Percentiles rank a stretch among this genome's conserved stretches.
phyloP scores from a whole-genome alignment of 225 moss, liverwort and hornwort genomes.

The Sphagnum contortum region DNA sequence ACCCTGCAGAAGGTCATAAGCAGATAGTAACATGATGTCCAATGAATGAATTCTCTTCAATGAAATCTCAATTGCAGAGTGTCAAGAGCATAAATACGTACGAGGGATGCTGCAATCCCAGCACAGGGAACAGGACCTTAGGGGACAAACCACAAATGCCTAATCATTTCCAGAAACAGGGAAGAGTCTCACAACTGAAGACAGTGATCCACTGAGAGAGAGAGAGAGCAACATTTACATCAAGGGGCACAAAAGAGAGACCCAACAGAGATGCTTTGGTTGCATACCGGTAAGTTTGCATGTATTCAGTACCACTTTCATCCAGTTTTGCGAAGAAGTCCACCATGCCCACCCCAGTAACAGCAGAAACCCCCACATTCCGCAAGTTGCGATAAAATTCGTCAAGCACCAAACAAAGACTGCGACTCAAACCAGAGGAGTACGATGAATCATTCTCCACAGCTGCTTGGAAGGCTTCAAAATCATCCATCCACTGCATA shows the following conservation, averaged over 20 bases:
- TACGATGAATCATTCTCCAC: slow-evolving; percentile 88
- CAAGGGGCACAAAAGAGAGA: too few relatives aligned
- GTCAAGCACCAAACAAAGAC: slow-evolving; percentile 84
- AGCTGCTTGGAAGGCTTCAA: slow-evolving; percentile 81
- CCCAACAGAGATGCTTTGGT: not conserved
- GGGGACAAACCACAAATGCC: too few relatives aligned
- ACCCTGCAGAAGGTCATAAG: slow-evolving; percentile 24
- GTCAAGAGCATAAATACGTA: too few relatives aligned
- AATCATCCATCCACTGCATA: slow-evolving; percentile 95
- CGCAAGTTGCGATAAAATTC: slow-evolving; percentile 92
- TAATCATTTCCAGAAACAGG: too few relatives aligned
- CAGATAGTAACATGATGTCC: too few relatives aligned
- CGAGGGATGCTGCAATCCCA: too few relatives aligned
- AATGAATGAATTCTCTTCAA: too few relatives aligned
- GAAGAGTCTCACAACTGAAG: too few relatives aligned
- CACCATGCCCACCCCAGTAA: slow-evolving; percentile 68
- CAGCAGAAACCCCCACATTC: slow-evolving; percentile 74
- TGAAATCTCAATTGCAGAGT: too few relatives aligned
- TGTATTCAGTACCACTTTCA: slow-evolving; percentile 57
- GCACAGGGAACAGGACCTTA: too few relatives aligned
- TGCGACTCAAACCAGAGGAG: slow-evolving; percentile 81
- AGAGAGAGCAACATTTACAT: too few relatives aligned
- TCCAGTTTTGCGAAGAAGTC: slow-evolving; percentile 64
- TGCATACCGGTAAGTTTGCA: slow-evolving; percentile 71
- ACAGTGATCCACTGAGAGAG: too few relatives aligned